These are phyloP conservation scores for Collybia sordida DNA, from an alignment of 768 basidiomycete species.

Conservation along the genomic window DNA sequence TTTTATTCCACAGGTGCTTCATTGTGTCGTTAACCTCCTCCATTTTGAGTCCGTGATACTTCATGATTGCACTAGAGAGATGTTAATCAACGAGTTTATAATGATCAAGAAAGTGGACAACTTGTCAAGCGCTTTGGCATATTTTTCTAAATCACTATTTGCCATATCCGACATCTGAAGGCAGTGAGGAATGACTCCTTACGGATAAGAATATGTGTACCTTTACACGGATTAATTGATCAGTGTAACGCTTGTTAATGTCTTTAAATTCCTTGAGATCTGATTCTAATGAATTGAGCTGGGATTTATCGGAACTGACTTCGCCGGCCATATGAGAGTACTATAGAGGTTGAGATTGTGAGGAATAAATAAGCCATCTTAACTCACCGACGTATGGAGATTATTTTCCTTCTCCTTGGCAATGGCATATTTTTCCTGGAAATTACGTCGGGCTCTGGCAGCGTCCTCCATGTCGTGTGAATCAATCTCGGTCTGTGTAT, in stretches of 20 bases:
- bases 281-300: slow-evolving; percentile 60
- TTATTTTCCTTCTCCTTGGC: slow-evolving; percentile 74
- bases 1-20: slow-evolving; percentile 97
- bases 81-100: slow-evolving; percentile 3
- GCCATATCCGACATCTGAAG: slow-evolving; percentile 95
- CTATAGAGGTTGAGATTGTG: slow-evolving; percentile 34
- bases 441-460: slow-evolving; percentile 79
- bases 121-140: slow-evolving; percentile 96
- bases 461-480: slow-evolving; percentile 82
- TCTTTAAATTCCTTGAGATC: slow-evolving; percentile 88
- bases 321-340: slow-evolving; percentile 84
- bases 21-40: slow-evolving; percentile 99
- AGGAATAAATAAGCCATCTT: background rate
- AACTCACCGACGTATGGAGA: slow-evolving; percentile 63
- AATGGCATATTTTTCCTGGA: slow-evolving; percentile 74
- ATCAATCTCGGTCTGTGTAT: slow-evolving; percentile 70
- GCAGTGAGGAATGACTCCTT: background rate
- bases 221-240: slow-evolving; percentile 94
- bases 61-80: slow-evolving; percentile 87
- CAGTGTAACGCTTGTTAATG: slow-evolving; percentile 80
- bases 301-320: slow-evolving; percentile 67
- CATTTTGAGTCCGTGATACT: slow-evolving; percentile 97
- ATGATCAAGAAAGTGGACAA: slow-evolving; percentile 33
- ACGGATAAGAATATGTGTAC: slow-evolving; percentile 36
- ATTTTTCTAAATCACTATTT: slow-evolving; percentile 96